Base-by-base conservation (phyloP, 306 rosid species). In the Inga oerstediana region DNA sequence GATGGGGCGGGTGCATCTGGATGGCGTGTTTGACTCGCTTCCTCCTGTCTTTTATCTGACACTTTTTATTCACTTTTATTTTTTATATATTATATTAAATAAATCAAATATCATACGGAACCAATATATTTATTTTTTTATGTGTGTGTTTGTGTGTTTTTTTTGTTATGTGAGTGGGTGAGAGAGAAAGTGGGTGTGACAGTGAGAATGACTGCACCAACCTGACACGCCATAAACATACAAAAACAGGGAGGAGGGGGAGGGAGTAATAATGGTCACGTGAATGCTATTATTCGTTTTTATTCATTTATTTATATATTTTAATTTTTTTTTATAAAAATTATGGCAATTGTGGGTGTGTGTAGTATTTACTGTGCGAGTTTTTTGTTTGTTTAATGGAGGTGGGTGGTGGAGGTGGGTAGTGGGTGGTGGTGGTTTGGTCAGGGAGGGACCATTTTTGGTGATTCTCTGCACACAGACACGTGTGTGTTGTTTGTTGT, bases 11-110 rank as follows among this genome's bases (percentile, higher is more conserved):
- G 59, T 72, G 76, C 27, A 34, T 80, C 64, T 86, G 71, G 74
- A 49, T 89, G 91, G 78, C 89, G 93, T 91, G 91, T 91, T 90
- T 89, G 91, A 89, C 93, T 81, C 80, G 72, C 27, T 71, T 81
- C 79, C 69, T 72, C 59, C 82, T 75, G 74, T 74, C 54, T 69
- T 34, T 30, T 43, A 41, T 65, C 51, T 39, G 70, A 34, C 78
- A 75, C 75, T 80, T 14, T 27, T 11, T 22, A 9, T 32, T 30
- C 20, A 77, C 6, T 15, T 27, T 62, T 20, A 8, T n/a, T 7
- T 30, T 81, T 61, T 5, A 32, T 32, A 32, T 32, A 32, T 32
- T 32, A 32, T 32, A 32, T 32, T 32, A 48, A 10, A 46, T 46
- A 13, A 17, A 14, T 49, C 6, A 3, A 13, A 49, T 49, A 49